Evolutionary conservation across 495 filamentous ascomycete genomes (phyloP).

Genomic region (Aspergillus homomorphus): DNA sequence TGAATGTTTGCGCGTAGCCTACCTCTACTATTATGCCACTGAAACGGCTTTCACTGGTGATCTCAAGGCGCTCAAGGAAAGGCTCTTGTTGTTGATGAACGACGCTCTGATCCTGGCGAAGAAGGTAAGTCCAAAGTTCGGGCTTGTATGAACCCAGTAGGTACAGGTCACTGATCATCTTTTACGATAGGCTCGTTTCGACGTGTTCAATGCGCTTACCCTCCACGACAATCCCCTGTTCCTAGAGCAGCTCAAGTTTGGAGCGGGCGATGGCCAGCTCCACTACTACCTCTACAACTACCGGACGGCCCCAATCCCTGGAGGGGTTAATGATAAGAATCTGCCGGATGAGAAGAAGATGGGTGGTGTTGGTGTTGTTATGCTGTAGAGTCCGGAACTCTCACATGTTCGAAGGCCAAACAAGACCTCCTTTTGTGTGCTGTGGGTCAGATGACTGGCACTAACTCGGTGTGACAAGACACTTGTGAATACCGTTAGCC

Average conservation of each 20-base stretch:
- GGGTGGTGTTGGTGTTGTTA: constrained; percentile 87
- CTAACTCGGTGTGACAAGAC: not conserved
- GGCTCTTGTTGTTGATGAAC: constrained; percentile 72
- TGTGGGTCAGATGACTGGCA: not conserved
- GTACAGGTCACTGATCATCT: not conserved
- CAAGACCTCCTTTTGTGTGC: not conserved
- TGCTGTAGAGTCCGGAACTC: constrained; percentile 51
- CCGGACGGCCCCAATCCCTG: constrained; percentile 71
- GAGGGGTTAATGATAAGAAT: constrained; percentile 79
- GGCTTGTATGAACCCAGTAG: constrained; percentile 1
- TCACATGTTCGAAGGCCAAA: not conserved
- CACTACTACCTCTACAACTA: constrained; percentile 99
- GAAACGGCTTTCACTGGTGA: constrained; percentile 69
- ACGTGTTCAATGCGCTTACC: constrained; percentile 95
- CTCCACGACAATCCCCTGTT: constrained; percentile 91
- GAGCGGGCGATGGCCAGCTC: constrained; percentile 85
- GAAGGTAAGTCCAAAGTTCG: constrained; percentile 45
- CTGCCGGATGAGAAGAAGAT: constrained; percentile 66
- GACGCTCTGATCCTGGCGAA: constrained; percentile 89
- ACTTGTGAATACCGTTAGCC: not conserved
- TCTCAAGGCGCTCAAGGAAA: constrained; percentile 58
- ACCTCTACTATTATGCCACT: constrained; percentile 93
- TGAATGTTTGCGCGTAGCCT: constrained; percentile 75
- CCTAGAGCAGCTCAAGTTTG: constrained; percentile 88
- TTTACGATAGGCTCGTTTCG: constrained; percentile 62